phyloP scores from a whole-genome alignment of 106 monocot species.

The Acorus calamus region DNA sequence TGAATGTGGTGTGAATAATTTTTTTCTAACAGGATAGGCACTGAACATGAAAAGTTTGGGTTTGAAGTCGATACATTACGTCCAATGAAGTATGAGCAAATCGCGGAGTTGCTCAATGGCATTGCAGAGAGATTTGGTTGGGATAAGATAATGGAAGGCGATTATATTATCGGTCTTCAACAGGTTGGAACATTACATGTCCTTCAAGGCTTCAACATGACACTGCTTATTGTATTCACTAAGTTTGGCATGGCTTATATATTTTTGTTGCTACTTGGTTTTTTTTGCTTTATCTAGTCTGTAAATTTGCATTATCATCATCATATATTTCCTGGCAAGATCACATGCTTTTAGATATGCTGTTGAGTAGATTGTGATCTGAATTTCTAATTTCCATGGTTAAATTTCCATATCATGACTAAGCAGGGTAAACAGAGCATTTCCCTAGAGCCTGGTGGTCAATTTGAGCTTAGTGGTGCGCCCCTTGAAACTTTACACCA shows the following conservation, averaged over 20 bases:
- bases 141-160: conserved; percentile 92
- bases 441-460: conserved; percentile 92
- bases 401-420: conserved; percentile 8
- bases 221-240: too few relatives aligned
- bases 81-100: conserved; percentile 86
- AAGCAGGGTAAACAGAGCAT: conserved; percentile 90
- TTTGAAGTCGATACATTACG: conserved; percentile 72
- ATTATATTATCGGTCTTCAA: conserved; percentile 78
- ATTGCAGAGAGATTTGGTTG: conserved; percentile 91
- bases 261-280: neutral
- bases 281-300: neutral
- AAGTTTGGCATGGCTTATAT: neutral
- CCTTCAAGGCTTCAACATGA: too few relatives aligned
- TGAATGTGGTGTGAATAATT: too few relatives aligned
- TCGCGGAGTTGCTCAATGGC: conserved; percentile 71
- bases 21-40: conserved; percentile 71
- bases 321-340: too few relatives aligned
- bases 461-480: conserved; percentile 98
- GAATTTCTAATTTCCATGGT: too few relatives aligned
- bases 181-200: conserved; percentile 40
- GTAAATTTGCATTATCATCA: too few relatives aligned
- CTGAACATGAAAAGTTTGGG: conserved; percentile 99
- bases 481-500: conserved; percentile 95
- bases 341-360: too few relatives aligned
- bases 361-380: neutral